Evolutionary conservation across 805 yeast species (phyloP).

Genomic region (Lipomyces spencermartinsiae): DNA sequence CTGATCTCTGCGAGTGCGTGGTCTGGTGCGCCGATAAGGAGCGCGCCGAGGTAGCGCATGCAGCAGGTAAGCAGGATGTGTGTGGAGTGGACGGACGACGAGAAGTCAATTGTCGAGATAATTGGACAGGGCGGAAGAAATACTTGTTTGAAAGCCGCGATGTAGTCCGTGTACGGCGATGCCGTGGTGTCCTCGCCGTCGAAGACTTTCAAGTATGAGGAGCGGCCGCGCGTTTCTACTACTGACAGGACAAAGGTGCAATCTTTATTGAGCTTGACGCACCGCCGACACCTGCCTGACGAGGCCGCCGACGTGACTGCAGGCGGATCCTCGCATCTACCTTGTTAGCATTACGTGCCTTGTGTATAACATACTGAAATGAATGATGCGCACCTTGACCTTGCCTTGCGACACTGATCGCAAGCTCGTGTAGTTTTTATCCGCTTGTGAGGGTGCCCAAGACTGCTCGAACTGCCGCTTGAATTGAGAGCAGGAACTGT

Average conservation of each 20-base stretch:
- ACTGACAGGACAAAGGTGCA: conserved; percentile 29
- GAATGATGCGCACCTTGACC: conserved; percentile 17
- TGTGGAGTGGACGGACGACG: conserved; percentile 24
- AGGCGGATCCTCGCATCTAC: conserved; percentile 30
- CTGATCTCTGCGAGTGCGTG: conserved; percentile 12
- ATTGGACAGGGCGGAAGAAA: conserved; percentile 25
- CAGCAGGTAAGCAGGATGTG: conserved; percentile 21
- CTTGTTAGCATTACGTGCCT: neutral
- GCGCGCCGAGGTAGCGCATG: conserved; percentile 29
- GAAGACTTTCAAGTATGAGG: conserved; percentile 19
- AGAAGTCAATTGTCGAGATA: conserved; percentile 18
- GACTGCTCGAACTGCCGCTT: neutral
- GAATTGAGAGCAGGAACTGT: neutral
- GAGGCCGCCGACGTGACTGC: conserved; percentile 20
- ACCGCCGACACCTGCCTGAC: conserved; percentile 22
- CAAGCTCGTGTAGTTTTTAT: conserved; percentile 25
- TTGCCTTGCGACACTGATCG: conserved; percentile 31
- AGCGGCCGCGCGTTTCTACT: conserved; percentile 28
- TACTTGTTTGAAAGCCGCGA: conserved; percentile 17
- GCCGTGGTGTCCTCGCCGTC: conserved; percentile 8
- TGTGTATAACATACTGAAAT: neutral
- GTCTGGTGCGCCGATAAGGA: conserved; percentile 12
- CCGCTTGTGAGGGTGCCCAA: conserved; percentile 14
- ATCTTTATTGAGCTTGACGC: conserved; percentile 25
- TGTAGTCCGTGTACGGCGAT: conserved; percentile 12